These are phyloP conservation scores for Puya raimondii DNA, from an alignment of 176 grass and related monocot genomes.

Conservation along the genomic window DNA sequence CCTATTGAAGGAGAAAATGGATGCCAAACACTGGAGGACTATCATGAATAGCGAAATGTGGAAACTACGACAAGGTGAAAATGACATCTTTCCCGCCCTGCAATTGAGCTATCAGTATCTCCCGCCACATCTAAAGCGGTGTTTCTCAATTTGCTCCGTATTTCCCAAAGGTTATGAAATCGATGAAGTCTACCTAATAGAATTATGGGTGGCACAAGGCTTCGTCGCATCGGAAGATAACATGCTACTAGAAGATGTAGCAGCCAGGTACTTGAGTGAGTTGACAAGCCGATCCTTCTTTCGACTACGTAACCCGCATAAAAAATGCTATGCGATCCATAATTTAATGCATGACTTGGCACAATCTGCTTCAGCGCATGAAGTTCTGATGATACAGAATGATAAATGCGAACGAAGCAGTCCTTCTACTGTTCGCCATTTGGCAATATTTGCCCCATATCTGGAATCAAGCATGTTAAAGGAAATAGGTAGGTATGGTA, in stretches of 20 bases:
- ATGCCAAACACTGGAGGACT: slow-evolving; percentile 1
- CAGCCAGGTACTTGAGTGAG: slow-evolving; percentile 16
- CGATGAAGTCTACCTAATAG: not conserved
- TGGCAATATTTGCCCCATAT: not conserved
- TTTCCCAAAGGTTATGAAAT: slow-evolving; percentile 27
- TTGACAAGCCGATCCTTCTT: slow-evolving; percentile 23
- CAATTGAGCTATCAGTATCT: slow-evolving; percentile 37
- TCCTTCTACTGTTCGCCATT: slow-evolving; percentile 1
- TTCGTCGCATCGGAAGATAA: slow-evolving; percentile 2
- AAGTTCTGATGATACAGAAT: slow-evolving; percentile 12
- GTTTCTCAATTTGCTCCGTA: slow-evolving; percentile 29
- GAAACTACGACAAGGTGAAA: slow-evolving; percentile 13
- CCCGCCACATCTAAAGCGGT: slow-evolving; percentile 22
- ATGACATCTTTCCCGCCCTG: slow-evolving; percentile 29
- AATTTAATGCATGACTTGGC: slow-evolving; percentile 38
- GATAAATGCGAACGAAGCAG: not conserved
- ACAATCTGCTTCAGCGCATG: slow-evolving; percentile 9
- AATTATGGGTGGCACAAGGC: slow-evolving; percentile 5
- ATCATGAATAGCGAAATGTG: slow-evolving; percentile 25
- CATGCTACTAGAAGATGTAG: slow-evolving; percentile 1
- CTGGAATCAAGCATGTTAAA: not conserved
- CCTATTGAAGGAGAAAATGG: slow-evolving; percentile 10
- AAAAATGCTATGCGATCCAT: slow-evolving; percentile 15
- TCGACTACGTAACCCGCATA: not conserved
- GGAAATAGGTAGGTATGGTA: not conserved